These are phyloP conservation scores for Panicum miliaceum DNA, from an alignment of 176 grass and related monocot genomes.

Conservation along the genomic window DNA sequence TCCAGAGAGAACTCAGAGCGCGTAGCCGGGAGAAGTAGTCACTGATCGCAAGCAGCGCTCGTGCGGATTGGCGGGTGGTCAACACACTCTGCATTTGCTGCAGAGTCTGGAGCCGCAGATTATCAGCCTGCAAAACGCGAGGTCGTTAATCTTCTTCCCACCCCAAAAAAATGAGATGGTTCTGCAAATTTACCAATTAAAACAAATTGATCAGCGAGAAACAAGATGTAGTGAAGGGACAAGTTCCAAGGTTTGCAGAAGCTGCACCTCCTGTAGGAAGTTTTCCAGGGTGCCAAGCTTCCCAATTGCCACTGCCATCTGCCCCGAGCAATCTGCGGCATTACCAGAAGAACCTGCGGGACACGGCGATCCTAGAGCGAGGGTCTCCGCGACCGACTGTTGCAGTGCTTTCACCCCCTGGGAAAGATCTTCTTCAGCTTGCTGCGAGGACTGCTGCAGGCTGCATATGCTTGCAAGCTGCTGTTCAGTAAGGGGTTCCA, in stretches of 20 bases:
- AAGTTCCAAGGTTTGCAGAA: neutral
- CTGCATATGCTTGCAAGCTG: constrained; percentile 46
- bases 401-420: constrained; percentile 51
- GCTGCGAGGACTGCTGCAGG: constrained; percentile 52
- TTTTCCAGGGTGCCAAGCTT: constrained; percentile 51
- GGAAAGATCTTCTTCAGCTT: constrained; percentile 47
- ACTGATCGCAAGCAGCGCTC: constrained; percentile 55
- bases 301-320: constrained; percentile 52
- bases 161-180: neutral
- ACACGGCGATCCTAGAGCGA: constrained; percentile 33
- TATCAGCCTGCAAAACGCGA: constrained; percentile 47
- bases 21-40: constrained; percentile 57
- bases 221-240: neutral
- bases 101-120: constrained; percentile 54
- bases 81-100: constrained; percentile 48
- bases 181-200: neutral
- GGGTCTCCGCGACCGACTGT: constrained; percentile 41
- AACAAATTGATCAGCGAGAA: neutral
- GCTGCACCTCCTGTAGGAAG: constrained; percentile 51
- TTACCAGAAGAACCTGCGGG: constrained; percentile 29
- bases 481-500: constrained; percentile 70
- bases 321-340: constrained; percentile 39
- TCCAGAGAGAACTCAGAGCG: constrained; percentile 61
- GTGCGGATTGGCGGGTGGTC: constrained; percentile 55
- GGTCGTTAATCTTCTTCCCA: neutral